Evolutionary conservation across 768 basidiomycete genomes (phyloP).

Genomic region (Mycena maculata): DNA sequence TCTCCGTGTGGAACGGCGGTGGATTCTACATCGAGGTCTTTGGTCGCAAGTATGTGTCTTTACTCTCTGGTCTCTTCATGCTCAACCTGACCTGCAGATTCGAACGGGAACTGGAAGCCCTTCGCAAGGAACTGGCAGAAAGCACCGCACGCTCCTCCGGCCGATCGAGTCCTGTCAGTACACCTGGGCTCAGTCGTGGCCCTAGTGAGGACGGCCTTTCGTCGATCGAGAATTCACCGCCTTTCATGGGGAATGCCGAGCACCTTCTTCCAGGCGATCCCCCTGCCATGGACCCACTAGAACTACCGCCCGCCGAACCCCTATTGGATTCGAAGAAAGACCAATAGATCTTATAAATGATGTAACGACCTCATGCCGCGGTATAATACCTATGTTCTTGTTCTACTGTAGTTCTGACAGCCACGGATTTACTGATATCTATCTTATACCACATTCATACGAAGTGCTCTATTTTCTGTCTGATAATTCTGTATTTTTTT

Average conservation of each 20-base stretch:
- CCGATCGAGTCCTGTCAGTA: constrained; percentile 60
- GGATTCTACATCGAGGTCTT: constrained; percentile 98
- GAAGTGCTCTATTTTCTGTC: neutral
- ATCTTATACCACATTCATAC: neutral
- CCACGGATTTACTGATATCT: neutral
- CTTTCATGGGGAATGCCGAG: constrained; percentile 38
- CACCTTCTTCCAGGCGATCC: constrained; percentile 21
- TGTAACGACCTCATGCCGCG: constrained; percentile 24
- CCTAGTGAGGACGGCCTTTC: constrained; percentile 57
- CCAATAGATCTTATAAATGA: constrained; percentile 34
- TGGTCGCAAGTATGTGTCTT: constrained; percentile 84
- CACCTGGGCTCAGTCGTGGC: constrained; percentile 44
- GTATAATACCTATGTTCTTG: constrained; percentile 23
- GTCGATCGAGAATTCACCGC: constrained; percentile 50
- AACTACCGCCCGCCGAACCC: too few relatives aligned
- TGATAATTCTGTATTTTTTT: constrained; percentile 19
- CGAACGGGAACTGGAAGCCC: constrained; percentile 89
- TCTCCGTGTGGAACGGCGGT: constrained; percentile 96
- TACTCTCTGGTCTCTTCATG: constrained; percentile 19
- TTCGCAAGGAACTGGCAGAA: constrained; percentile 91
- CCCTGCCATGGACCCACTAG: constrained; percentile 1
- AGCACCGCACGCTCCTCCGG: constrained; percentile 65
- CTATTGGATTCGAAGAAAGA: constrained; percentile 47
- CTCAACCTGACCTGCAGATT: constrained; percentile 64
- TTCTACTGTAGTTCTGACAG: neutral